These are phyloP conservation scores for Guyanaporus albipodus DNA, from an alignment of 768 basidiomycete genomes.

Conservation along the genomic window DNA sequence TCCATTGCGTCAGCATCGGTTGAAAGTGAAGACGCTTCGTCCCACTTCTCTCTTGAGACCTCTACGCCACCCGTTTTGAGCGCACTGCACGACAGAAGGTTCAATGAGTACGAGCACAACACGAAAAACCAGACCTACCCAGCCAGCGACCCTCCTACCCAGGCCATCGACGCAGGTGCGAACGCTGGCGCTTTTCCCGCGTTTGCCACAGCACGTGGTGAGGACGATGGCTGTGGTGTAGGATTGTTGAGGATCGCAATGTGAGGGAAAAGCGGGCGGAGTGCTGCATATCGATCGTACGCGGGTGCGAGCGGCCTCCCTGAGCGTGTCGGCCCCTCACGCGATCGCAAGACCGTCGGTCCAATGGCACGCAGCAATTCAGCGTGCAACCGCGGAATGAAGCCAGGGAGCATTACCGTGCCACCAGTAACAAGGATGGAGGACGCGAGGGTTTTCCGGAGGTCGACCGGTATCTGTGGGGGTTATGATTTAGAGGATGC, in stretches of 20 bases:
- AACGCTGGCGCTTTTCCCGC: conserved; percentile 89
- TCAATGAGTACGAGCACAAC: neutral
- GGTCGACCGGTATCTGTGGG: conserved; percentile 79
- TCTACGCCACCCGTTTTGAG: conserved; percentile 86
- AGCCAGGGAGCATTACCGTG: conserved; percentile 87
- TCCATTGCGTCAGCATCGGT: conserved; percentile 38
- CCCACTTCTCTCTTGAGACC: conserved; percentile 81
- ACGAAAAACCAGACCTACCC: conserved; percentile 52
- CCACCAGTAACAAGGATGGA: conserved; percentile 88
- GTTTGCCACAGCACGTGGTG: conserved; percentile 52
- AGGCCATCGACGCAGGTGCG: conserved; percentile 72
- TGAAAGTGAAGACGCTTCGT: conserved; percentile 51
- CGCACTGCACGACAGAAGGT: conserved; percentile 41
- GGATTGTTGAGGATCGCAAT: conserved; percentile 88
- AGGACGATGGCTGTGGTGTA: conserved; percentile 46
- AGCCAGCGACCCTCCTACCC: conserved; percentile 92
- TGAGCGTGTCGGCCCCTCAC: conserved; percentile 34
- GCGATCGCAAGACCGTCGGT: conserved; percentile 33
- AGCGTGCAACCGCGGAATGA: conserved; percentile 81
- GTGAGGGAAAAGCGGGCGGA: conserved; percentile 67
- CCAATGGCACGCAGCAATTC: conserved; percentile 67
- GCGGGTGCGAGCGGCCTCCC: conserved; percentile 40
- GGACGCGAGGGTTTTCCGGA: conserved; percentile 78
- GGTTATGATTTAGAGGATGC: neutral
- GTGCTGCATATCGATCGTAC: conserved; percentile 71